These are phyloP conservation scores for Phlegmacium glaucopus DNA, from an alignment of 768 basidiomycete genomes.

Conservation along the genomic window DNA sequence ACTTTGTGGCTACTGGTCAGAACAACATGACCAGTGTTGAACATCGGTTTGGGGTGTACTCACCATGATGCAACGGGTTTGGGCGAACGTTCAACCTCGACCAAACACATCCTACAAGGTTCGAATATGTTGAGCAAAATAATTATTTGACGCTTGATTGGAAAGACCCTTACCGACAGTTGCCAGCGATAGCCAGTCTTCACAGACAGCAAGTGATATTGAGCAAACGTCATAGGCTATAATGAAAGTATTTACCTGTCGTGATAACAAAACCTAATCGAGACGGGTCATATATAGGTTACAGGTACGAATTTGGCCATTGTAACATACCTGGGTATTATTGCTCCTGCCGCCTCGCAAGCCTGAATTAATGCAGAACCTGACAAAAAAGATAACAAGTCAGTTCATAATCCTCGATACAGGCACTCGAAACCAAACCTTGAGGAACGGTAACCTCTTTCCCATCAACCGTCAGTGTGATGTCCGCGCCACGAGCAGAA, in stretches of 20 bases:
- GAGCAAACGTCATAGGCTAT: not conserved
- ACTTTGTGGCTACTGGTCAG: slow-evolving; percentile 33
- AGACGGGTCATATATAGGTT: slow-evolving; percentile 15
- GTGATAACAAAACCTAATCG: slow-evolving; percentile 75
- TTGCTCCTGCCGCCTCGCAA: slow-evolving; percentile 84
- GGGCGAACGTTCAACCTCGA: slow-evolving; percentile 94
- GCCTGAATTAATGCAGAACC: slow-evolving; percentile 96
- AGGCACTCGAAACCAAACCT: slow-evolving; percentile 47
- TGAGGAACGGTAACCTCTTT: slow-evolving; percentile 97
- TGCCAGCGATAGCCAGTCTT: slow-evolving; percentile 94
- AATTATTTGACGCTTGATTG: not conserved
- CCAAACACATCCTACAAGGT: slow-evolving; percentile 85
- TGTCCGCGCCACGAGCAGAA: slow-evolving; percentile 65
- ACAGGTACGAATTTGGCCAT: slow-evolving; percentile 2
- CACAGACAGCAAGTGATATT: slow-evolving; percentile 3
- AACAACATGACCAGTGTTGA: not conserved
- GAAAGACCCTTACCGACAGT: slow-evolving; percentile 72
- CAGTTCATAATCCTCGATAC: not conserved
- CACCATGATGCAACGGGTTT: slow-evolving; percentile 95
- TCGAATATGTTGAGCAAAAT: slow-evolving; percentile 3
- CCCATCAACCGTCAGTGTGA: slow-evolving; percentile 94
- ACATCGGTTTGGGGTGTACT: too few relatives aligned
- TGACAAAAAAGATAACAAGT: slow-evolving; percentile 24
- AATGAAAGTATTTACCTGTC: slow-evolving; percentile 51
- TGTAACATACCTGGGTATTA: slow-evolving; percentile 67